phyloP scores from a whole-genome alignment of 2,329 filamentous ascomycete genomes.

The Microcyclosporella mali region DNA sequence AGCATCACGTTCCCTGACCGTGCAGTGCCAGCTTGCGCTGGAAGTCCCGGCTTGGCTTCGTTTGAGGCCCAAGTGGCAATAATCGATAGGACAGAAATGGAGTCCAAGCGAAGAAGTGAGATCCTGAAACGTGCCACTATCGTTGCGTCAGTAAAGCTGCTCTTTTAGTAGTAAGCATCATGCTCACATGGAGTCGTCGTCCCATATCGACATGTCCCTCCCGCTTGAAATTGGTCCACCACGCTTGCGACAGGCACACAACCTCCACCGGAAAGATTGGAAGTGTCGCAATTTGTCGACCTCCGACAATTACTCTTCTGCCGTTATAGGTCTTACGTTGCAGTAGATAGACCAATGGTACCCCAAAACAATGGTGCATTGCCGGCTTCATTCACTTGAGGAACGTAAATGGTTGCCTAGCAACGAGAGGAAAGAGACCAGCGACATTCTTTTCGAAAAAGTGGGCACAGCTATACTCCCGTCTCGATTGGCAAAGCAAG shows the following conservation, averaged over 20 bases:
- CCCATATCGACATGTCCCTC: not conserved
- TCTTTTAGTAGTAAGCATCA: not conserved
- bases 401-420: conserved; percentile 1
- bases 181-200: not conserved
- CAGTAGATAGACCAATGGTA: conserved; percentile 1
- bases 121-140: not conserved
- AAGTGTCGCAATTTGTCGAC: not conserved
- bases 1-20: conserved; percentile 1
- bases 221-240: not conserved
- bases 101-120: not conserved
- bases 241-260: not conserved
- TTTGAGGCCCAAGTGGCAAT: not conserved
- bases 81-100: not conserved
- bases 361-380: not conserved
- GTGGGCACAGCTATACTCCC: conserved; percentile 1
- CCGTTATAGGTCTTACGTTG: not conserved
- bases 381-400: conserved; percentile 2
- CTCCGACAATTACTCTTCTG: not conserved
- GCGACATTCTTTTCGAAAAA: not conserved
- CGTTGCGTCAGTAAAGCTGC: not conserved
- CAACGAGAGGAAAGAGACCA: conserved; percentile 2
- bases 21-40: not conserved
- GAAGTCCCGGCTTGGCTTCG: not conserved
- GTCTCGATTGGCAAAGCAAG: not conserved
- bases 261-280: not conserved